phyloP scores from a whole-genome alignment of 2,329 filamentous ascomycete species.

The Trichoderma citrinoviride region DNA sequence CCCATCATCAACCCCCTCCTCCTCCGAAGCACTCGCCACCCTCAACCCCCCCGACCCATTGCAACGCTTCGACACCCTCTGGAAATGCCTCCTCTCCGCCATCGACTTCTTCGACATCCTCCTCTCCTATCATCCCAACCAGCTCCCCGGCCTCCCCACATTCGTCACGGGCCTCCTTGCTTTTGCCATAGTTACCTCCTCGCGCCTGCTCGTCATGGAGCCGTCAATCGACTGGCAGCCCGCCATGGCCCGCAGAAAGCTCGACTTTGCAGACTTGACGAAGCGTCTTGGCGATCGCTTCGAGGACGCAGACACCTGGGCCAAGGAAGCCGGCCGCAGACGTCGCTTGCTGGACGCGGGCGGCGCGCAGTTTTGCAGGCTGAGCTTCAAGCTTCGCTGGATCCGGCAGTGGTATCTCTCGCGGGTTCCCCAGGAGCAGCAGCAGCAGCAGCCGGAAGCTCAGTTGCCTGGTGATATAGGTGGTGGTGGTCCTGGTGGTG shows the following conservation, averaged over 20 bases:
- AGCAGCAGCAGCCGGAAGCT: constrained; percentile 20
- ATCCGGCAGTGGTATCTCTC: constrained; percentile 41
- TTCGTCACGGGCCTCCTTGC: constrained; percentile 32
- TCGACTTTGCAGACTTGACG: constrained; percentile 35
- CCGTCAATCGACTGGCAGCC: constrained; percentile 39
- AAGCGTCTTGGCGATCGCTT: constrained; percentile 33
- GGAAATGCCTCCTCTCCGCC: constrained; percentile 36
- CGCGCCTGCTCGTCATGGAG: constrained; percentile 38
- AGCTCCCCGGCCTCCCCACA: constrained; percentile 34
- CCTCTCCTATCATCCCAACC: constrained; percentile 28
- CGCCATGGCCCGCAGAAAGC: constrained; percentile 31
- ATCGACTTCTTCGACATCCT: constrained; percentile 31
- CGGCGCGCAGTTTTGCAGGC: constrained; percentile 33
- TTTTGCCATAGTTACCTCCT: constrained; percentile 37
- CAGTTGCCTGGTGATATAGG: not conserved
- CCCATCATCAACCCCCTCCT: constrained; percentile 24
- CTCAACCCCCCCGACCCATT: constrained; percentile 26
- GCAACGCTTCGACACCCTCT: constrained; percentile 37
- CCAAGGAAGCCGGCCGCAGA: constrained; percentile 27
- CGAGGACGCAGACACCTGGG: constrained; percentile 33
- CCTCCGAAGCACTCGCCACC: constrained; percentile 12
- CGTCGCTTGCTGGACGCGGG: constrained; percentile 33
- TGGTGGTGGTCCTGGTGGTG: too few relatives aligned
- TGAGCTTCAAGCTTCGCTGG: constrained; percentile 40
- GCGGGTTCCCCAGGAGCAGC: constrained; percentile 26